These are phyloP conservation scores for Penicillium sumatraense DNA, from an alignment of 2,329 filamentous ascomycete species.

Conservation along the genomic window DNA sequence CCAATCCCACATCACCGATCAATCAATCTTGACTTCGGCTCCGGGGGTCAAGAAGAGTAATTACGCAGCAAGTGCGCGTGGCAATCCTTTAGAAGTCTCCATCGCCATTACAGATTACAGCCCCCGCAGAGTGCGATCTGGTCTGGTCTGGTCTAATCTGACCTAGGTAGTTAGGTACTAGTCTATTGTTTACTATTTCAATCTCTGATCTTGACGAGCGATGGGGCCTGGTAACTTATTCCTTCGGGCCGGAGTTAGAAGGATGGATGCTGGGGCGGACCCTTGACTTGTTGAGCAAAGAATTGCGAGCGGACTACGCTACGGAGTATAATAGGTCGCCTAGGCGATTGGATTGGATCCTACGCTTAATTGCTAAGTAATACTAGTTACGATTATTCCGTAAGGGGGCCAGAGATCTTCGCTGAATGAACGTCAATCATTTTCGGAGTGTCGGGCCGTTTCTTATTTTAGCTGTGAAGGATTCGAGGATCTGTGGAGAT, in stretches of 20 bases:
- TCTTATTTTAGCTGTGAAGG: constrained; percentile 4
- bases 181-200: no score
- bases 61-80: background rate
- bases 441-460: background rate
- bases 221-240: background rate
- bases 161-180: no score
- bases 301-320: background rate
- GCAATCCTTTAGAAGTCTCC: background rate
- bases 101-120: no score
- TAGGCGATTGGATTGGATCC: background rate
- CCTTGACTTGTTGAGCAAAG: background rate
- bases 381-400: background rate
- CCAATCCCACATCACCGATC: no score
- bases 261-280: background rate
- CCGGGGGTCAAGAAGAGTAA: background rate
- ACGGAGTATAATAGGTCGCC: background rate
- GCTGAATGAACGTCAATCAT: background rate
- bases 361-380: background rate
- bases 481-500: background rate
- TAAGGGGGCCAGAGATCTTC: background rate
- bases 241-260: background rate
- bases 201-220: background rate
- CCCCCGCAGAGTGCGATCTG: no score
- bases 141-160: no score
- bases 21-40: background rate